These are phyloP conservation scores for Camillea tinctor DNA, from an alignment of 2,329 filamentous ascomycete genomes.

Conservation along the genomic window DNA sequence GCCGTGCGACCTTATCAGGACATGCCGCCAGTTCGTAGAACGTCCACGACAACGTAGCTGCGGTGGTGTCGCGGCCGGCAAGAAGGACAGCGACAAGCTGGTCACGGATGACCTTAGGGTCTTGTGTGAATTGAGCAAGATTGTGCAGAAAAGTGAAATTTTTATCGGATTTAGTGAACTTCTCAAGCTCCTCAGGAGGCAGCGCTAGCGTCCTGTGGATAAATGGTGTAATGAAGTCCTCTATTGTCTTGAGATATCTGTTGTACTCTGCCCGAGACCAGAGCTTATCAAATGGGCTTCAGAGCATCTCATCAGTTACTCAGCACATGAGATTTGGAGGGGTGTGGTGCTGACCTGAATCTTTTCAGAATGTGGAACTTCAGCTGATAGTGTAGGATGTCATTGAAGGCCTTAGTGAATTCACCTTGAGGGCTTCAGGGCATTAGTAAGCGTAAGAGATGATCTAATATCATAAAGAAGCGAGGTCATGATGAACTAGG, in stretches of 20 bases:
- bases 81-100: constrained; percentile 71
- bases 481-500: background rate
- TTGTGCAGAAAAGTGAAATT: constrained; percentile 75
- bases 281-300: constrained; percentile 56
- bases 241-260: constrained; percentile 58
- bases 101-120: constrained; percentile 63
- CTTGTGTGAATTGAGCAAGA: constrained; percentile 65
- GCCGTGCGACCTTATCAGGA: constrained; percentile 54
- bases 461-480: background rate
- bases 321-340: background rate
- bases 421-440: constrained; percentile 46
- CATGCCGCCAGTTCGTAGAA: constrained; percentile 64
- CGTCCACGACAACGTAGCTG: constrained; percentile 62
- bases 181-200: constrained; percentile 61
- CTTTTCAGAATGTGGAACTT: constrained; percentile 50
- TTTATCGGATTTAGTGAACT: constrained; percentile 63
- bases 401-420: constrained; percentile 68
- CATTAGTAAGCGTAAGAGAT: constrained; percentile 10
- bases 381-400: constrained; percentile 65
- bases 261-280: constrained; percentile 59
- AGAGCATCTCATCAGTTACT: background rate
- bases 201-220: constrained; percentile 64
- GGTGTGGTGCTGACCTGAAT: constrained; percentile 9
- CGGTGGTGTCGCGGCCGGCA: constrained; percentile 70
- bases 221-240: constrained; percentile 67